phyloP scores from a whole-genome alignment of 2,329 filamentous ascomycete genomes.

The Emmonsia crescens region DNA sequence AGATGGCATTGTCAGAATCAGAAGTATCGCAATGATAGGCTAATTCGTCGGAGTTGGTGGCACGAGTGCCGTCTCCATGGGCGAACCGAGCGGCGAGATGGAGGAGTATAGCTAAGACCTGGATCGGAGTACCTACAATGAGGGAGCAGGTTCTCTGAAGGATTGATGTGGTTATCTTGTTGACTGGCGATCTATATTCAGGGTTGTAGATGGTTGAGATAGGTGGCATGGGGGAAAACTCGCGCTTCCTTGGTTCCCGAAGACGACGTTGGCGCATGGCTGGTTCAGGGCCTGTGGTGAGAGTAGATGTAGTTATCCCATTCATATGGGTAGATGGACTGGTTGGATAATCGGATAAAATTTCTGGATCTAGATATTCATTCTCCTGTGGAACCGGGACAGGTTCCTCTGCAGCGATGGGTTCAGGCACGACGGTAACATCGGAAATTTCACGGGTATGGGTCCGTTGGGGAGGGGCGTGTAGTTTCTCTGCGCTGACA shows the following conservation, averaged over 20 bases:
- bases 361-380: neutral
- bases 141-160: slow-evolving; percentile 68
- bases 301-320: slow-evolving; percentile 17
- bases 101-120: slow-evolving; percentile 68
- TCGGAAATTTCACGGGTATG: slow-evolving; percentile 22
- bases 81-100: slow-evolving; percentile 69
- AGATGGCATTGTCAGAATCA: slow-evolving; percentile 39
- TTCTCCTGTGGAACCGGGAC: neutral
- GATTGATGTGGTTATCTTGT: slow-evolving; percentile 51
- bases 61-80: slow-evolving; percentile 12
- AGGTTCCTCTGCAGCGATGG: slow-evolving; percentile 6
- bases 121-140: slow-evolving; percentile 67
- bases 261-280: slow-evolving; percentile 42
- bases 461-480: slow-evolving; percentile 4
- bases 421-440: slow-evolving; percentile 18
- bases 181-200: slow-evolving; percentile 33
- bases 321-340: neutral
- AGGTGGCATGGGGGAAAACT: slow-evolving; percentile 57
- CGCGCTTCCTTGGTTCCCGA: slow-evolving; percentile 42
- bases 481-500: slow-evolving; percentile 6
- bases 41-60: neutral
- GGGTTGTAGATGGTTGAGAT: slow-evolving; percentile 51
- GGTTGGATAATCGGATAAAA: neutral
- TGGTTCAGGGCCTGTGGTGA: slow-evolving; percentile 21
- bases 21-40: slow-evolving; percentile 33